Percentiles rank a stretch among this genome's conserved stretches.
Conservation (phyloP, 2,329 filamentous ascomycete genomes). For the Cytospora leucostoma region DNA sequence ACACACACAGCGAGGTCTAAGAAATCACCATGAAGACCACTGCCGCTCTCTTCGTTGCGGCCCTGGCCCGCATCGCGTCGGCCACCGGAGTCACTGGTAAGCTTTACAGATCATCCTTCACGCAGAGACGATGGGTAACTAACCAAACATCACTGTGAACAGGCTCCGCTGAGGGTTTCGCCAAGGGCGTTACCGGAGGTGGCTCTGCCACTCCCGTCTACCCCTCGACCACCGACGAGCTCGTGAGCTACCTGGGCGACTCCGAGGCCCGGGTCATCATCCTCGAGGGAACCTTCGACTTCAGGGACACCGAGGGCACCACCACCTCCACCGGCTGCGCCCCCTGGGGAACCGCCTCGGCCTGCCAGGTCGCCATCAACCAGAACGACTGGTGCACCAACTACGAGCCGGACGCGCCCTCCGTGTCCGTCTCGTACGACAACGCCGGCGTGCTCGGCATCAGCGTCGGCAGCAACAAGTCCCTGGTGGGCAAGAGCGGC, state of each 20-base stretch:
- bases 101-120: background rate
- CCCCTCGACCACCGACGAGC: conserved; percentile 55
- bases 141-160: conserved; percentile 9
- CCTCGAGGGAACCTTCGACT: conserved; percentile 58
- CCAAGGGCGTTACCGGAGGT: conserved; percentile 60
- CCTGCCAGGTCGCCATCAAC: conserved; percentile 62
- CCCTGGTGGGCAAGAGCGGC: conserved; percentile 53
- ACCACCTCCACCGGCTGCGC: conserved; percentile 56
- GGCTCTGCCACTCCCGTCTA: conserved; percentile 55
- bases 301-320: conserved; percentile 56
- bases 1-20: background rate
- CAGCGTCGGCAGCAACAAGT: conserved; percentile 59
- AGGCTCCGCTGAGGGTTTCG: conserved; percentile 46
- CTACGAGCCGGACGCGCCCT: conserved; percentile 54
- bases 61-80: conserved; percentile 4
- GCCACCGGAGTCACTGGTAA: conserved; percentile 19
- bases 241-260: conserved; percentile 61
- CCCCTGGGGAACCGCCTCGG: conserved; percentile 55
- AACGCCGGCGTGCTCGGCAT: conserved; percentile 55
- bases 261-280: conserved; percentile 57
- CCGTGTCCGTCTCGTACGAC: conserved; percentile 48
- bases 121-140: background rate
- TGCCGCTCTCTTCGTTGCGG: conserved; percentile 3
- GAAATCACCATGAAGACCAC: conserved; percentile 12
- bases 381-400: conserved; percentile 60